Evolutionary conservation across 106 monocot genomes (phyloP).

Genomic region (Dioscorea alata): DNA sequence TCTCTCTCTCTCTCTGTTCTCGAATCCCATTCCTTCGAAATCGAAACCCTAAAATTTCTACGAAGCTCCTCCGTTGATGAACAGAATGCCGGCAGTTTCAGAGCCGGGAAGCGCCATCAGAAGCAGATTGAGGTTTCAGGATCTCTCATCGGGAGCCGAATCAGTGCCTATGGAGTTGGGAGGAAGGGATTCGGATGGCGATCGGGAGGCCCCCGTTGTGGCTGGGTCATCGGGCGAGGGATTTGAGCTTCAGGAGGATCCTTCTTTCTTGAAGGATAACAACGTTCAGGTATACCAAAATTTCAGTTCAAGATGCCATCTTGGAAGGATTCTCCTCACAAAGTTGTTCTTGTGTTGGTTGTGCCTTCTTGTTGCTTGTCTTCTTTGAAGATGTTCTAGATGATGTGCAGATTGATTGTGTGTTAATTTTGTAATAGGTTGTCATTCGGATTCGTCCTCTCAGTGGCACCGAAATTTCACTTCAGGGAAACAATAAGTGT

Average conservation of each 20-base stretch:
- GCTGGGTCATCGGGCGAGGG: slow-evolving; percentile 5
- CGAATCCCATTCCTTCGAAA: not conserved
- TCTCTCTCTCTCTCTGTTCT: not conserved
- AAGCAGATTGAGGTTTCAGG: slow-evolving; percentile 18
- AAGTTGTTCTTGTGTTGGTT: not conserved
- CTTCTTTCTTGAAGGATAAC: slow-evolving; percentile 92
- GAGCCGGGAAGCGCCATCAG: slow-evolving; percentile 14
- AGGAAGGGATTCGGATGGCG: not conserved
- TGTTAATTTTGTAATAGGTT: slow-evolving; percentile 32
- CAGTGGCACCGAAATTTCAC: slow-evolving; percentile 61
- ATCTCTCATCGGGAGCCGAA: not conserved
- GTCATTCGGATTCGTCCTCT: slow-evolving; percentile 80
- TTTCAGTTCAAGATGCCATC: slow-evolving; percentile 1
- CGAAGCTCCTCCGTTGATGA: not conserved
- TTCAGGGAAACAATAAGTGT: slow-evolving; percentile 74
- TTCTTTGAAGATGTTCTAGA: not conserved
- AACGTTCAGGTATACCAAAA: slow-evolving; percentile 55
- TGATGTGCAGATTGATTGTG: not conserved
- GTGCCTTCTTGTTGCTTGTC: too few relatives aligned
- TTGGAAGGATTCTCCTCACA: not conserved
- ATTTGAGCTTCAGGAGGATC: slow-evolving; percentile 73
- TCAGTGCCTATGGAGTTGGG: not conserved
- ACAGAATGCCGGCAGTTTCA: slow-evolving; percentile 15
- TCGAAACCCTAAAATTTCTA: slow-evolving; percentile 2
- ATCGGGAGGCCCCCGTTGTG: not conserved